These are phyloP conservation scores for Trichoderma atrobrunneum DNA, from an alignment of 2,329 filamentous ascomycete species.

Conservation along the genomic window DNA sequence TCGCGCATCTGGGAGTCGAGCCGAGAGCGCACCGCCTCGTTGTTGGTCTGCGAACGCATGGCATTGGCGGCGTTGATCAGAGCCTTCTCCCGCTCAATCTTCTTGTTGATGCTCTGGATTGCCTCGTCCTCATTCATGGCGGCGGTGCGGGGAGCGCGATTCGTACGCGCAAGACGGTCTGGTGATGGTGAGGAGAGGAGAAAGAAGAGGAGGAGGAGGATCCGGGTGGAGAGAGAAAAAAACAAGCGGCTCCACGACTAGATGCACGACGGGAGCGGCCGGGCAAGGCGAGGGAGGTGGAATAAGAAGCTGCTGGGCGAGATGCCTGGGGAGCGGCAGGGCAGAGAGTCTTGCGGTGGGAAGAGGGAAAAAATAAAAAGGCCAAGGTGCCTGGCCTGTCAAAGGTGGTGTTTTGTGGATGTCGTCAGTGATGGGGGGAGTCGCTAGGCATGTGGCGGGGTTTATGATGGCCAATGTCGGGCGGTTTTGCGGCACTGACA, in stretches of 20 bases:
- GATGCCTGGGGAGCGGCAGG: neutral
- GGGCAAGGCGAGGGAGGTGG: neutral
- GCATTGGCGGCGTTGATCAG: constrained; percentile 91
- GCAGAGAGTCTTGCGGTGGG: constrained; percentile 3
- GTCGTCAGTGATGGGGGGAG: constrained; percentile 37
- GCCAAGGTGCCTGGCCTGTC: constrained; percentile 11
- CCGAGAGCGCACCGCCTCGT: constrained; percentile 83
- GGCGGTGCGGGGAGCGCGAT: constrained; percentile 39
- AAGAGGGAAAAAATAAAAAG: constrained; percentile 12
- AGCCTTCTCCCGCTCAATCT: constrained; percentile 96
- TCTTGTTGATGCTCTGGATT: constrained; percentile 80
- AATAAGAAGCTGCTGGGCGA: constrained; percentile 8
- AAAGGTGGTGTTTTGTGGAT: constrained; percentile 29
- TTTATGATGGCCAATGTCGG: constrained; percentile 23
- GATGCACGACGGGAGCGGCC: neutral
- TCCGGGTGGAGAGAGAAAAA: neutral
- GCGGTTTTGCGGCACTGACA: neutral
- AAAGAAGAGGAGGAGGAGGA: constrained; percentile 17
- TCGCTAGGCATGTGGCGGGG: constrained; percentile 28
- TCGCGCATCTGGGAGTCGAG: constrained; percentile 94
- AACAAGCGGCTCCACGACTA: constrained; percentile 13
- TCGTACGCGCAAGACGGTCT: constrained; percentile 38
- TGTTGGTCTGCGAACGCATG: constrained; percentile 95
- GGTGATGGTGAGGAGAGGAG: constrained; percentile 14
- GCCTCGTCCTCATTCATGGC: constrained; percentile 63